Evolutionary conservation across 2,329 filamentous ascomycete genomes (phyloP).

Genomic region (Nemania sp.): DNA sequence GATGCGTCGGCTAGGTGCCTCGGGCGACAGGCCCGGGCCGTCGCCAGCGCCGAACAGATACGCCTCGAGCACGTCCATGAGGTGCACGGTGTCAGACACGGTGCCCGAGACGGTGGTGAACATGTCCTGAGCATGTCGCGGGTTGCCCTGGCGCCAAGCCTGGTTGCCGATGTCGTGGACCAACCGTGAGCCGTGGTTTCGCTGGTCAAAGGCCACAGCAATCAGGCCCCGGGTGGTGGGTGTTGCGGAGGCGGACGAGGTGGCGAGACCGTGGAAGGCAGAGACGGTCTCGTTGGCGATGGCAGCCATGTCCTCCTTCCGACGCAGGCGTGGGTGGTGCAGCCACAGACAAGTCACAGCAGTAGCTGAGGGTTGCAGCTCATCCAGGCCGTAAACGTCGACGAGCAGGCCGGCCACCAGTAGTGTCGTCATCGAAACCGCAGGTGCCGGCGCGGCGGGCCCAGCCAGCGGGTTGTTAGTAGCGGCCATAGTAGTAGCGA

Average conservation of each 20-base stretch:
- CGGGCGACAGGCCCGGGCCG: conserved; percentile 36
- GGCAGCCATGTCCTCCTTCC: conserved; percentile 72
- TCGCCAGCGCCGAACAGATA: conserved; percentile 64
- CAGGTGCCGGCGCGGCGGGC: neutral
- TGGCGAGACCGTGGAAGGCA: conserved; percentile 55
- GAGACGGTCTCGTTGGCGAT: conserved; percentile 66
- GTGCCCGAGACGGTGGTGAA: conserved; percentile 75
- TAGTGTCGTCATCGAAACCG: conserved; percentile 66
- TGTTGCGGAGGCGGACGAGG: conserved; percentile 47
- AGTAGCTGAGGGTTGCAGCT: conserved; percentile 59
- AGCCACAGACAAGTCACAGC: conserved; percentile 85
- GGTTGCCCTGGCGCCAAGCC: conserved; percentile 78
- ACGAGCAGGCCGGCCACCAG: conserved; percentile 78
- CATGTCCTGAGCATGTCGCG: conserved; percentile 88
- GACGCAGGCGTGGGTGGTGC: conserved; percentile 76
- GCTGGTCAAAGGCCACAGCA: conserved; percentile 85
- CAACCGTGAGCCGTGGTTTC: conserved; percentile 81
- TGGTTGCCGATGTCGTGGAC: conserved; percentile 71
- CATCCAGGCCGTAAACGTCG: conserved; percentile 78
- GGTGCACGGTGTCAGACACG: conserved; percentile 76
- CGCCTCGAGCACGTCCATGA: conserved; percentile 71
- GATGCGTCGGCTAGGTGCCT: conserved; percentile 40
- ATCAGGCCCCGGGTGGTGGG: conserved; percentile 62
- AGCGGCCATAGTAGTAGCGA: conserved; percentile 22
- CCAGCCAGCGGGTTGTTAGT: conserved; percentile 21